Conservation (phyloP, 306 rosid species). For the Herpetospermum pedunculosum region DNA sequence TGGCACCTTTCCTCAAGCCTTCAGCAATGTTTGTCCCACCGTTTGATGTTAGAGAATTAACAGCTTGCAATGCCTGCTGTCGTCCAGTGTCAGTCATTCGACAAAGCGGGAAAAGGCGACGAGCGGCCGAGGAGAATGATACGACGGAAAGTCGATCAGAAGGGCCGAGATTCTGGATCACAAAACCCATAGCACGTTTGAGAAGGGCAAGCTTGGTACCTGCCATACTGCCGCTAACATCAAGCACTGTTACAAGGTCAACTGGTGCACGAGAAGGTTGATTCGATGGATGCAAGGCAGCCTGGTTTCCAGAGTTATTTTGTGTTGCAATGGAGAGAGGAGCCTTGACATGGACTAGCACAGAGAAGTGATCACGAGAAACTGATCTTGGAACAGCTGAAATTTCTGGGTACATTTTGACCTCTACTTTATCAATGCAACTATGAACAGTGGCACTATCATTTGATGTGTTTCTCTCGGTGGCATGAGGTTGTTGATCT, state of each 20-base stretch:
- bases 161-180: constrained; percentile 74
- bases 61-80: constrained; percentile 65
- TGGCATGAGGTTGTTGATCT: constrained; percentile 30
- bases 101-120: constrained; percentile 71
- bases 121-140: constrained; percentile 78
- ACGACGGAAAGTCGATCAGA: constrained; percentile 76
- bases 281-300: constrained; percentile 10
- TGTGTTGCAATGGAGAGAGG: constrained; percentile 36
- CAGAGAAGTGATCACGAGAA: constrained; percentile 48
- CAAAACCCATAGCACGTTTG: constrained; percentile 90
- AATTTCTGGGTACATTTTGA: constrained; percentile 65
- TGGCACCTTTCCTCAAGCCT: constrained; percentile 70
- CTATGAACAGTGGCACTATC: constrained; percentile 20
- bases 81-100: constrained; percentile 70
- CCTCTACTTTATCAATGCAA: constrained; percentile 31
- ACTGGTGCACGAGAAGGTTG: constrained; percentile 54
- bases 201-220: constrained; percentile 83
- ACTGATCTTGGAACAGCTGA: constrained; percentile 54
- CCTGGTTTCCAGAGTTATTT: constrained; percentile 11
- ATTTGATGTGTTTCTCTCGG: constrained; percentile 5
- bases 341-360: constrained; percentile 73
- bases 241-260: constrained; percentile 91
- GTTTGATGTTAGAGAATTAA: constrained; percentile 47
- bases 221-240: constrained; percentile 94
- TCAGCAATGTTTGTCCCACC: constrained; percentile 89